A percentile compares a stretch with the other conserved stretches of the same genome.
These are phyloP conservation scores for Penicillium silybi DNA, from an alignment of 495 filamentous ascomycete genomes.

Conservation along the genomic window DNA sequence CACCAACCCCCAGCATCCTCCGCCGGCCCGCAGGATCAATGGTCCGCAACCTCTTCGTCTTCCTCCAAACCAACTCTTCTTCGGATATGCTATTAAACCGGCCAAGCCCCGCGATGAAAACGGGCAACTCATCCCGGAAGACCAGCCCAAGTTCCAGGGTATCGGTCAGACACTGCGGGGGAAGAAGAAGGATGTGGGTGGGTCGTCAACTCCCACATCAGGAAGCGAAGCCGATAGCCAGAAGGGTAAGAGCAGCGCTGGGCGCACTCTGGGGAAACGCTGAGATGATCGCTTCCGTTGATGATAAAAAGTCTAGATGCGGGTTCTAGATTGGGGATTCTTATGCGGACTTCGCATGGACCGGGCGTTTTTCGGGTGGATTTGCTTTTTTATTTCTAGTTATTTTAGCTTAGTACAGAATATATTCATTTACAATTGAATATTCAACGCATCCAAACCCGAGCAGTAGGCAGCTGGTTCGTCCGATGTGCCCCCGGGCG, in stretches of 20 bases:
- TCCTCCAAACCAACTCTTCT: constrained; percentile 87
- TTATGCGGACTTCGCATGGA: constrained; percentile 29
- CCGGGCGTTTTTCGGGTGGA: constrained; percentile 22
- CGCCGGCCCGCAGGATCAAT: constrained; percentile 53
- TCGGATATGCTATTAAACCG: constrained; percentile 89
- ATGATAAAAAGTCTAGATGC: constrained; percentile 10
- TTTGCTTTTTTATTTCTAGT: no score
- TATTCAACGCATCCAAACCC: not conserved
- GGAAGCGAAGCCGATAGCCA: constrained; percentile 29
- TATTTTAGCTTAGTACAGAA: constrained; percentile 2
- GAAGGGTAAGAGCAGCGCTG: constrained; percentile 22
- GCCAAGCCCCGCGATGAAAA: constrained; percentile 75
- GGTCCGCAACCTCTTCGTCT: constrained; percentile 85
- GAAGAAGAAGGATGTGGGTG: constrained; percentile 49
- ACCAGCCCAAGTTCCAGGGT: constrained; percentile 78
- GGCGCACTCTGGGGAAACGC: constrained; percentile 24
- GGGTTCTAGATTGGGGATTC: constrained; percentile 12
- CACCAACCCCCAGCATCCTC: constrained; percentile 51
- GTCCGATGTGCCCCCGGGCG: not conserved
- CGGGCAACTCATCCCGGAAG: constrained; percentile 53
- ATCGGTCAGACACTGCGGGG: constrained; percentile 80
- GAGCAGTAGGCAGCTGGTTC: not conserved
- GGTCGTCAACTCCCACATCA: constrained; percentile 36
- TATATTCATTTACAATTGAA: not conserved
- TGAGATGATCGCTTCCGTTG: constrained; percentile 3